phyloP scores from a whole-genome alignment of 257 asterid species.

The Solanum appendiculatum region DNA sequence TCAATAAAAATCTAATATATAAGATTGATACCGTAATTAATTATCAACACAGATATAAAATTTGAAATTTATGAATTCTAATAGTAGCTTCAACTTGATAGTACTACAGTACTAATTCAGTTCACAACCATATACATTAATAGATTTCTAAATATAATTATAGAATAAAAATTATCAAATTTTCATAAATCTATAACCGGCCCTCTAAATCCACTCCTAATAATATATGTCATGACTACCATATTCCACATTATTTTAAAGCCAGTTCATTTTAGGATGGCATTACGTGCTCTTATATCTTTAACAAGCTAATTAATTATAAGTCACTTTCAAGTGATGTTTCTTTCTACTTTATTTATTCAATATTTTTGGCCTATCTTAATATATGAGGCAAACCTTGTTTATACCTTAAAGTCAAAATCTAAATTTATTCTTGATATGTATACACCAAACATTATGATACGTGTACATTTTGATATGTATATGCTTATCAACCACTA shows the following conservation, averaged over 20 bases:
- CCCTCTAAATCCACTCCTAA: not conserved
- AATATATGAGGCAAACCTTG: not conserved
- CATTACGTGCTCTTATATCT: not conserved
- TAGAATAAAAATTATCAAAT: not conserved
- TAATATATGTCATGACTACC: not conserved
- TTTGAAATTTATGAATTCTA: not conserved
- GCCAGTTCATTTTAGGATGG: not conserved
- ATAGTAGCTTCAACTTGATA: not conserved
- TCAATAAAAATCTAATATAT: not conserved
- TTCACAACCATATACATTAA: not conserved
- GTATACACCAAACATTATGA: not conserved
- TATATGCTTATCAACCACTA: not conserved
- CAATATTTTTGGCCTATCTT: not conserved
- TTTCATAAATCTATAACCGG: not conserved
- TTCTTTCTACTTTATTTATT: not conserved
- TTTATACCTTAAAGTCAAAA: not conserved
- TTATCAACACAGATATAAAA: fast-evolving
- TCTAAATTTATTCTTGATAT: not conserved
- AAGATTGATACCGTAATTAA: not conserved
- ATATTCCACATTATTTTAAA: not conserved
- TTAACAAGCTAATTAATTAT: not conserved
- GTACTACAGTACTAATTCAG: not conserved
- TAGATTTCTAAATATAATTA: not conserved
- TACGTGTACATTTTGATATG: not conserved
- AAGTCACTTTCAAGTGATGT: not conserved